Percentiles rank a stretch among this genome's conserved stretches.
phyloP scores from a whole-genome alignment of 805 yeast genomes.

The Myxozyma udenii region DNA sequence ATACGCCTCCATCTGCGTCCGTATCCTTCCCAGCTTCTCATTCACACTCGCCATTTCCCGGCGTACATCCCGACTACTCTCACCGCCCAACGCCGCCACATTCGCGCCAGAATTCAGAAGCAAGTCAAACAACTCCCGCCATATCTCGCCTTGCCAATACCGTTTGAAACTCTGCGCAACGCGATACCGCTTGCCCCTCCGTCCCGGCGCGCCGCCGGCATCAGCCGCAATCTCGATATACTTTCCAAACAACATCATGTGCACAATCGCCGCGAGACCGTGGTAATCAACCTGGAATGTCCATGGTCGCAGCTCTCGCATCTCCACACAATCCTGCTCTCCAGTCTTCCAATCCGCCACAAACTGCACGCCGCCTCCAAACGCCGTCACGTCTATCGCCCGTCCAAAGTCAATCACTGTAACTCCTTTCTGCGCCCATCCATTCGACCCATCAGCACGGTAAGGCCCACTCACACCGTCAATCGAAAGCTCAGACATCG shows the following conservation, averaged over 20 bases:
- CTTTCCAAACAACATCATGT: slow-evolving; percentile 68
- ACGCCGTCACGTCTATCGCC: slow-evolving; percentile 65
- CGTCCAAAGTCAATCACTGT: slow-evolving; percentile 78
- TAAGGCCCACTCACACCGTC: slow-evolving; percentile 32
- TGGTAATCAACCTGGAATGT: slow-evolving; percentile 76
- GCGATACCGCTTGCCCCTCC: slow-evolving; percentile 34
- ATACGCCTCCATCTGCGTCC: slow-evolving; percentile 46
- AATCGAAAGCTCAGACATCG: neutral
- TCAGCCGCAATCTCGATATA: slow-evolving; percentile 48
- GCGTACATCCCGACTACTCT: neutral
- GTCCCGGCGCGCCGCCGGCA: slow-evolving; percentile 8
- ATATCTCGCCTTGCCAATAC: slow-evolving; percentile 70
- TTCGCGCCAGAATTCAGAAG: slow-evolving; percentile 56
- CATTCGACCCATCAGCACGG: slow-evolving; percentile 40
- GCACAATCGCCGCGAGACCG: slow-evolving; percentile 74
- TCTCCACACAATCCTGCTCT: slow-evolving; percentile 69
- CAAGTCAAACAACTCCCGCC: slow-evolving; percentile 64
- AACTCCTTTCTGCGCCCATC: slow-evolving; percentile 55
- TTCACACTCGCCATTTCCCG: slow-evolving; percentile 34
- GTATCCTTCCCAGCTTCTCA: slow-evolving; percentile 38
- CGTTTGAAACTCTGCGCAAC: slow-evolving; percentile 54
- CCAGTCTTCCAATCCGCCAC: slow-evolving; percentile 59
- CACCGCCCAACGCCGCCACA: slow-evolving; percentile 10
- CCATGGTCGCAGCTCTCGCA: slow-evolving; percentile 63
- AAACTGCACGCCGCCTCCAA: slow-evolving; percentile 50